Base-by-base conservation (phyloP, 768 basidiomycete genomes). In the Saitozyma podzolica region DNA sequence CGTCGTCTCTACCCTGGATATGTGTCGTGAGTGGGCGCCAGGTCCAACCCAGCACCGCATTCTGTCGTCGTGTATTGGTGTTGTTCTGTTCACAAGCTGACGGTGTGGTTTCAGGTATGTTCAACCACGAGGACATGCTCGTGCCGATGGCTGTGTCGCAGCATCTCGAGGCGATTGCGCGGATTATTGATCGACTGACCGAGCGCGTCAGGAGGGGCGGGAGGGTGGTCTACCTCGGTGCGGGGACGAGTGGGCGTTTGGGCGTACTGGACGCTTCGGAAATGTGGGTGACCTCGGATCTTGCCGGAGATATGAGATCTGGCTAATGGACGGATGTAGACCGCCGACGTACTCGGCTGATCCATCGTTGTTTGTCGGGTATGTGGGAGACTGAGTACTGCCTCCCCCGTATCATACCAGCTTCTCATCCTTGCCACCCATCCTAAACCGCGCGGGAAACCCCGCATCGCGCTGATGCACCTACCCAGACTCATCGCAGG, bases 281-380 rank as follows among this genome's bases (percentile, higher is more conserved):
- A 37, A 52, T 60, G 59, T 53, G 50, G n/a, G 59, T 40, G 10
- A 10, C 17, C 13, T 39, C 10, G 19, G 8, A n/a, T n/a, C 37
- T 19, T 11, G 45, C 13, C 16, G 10, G 16, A 40, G 14, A 13
- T 42, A n/a, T 40, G 54, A 40, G 16, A 29, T 49, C 14, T 39
- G 39, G 41, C 57, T 58, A 47, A 58, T 50, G 40, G 8, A 19
- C 39, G 29, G 29, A 29, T 48, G 42, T 54, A 61, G 60, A 20
- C 60, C 60, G 13, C 60, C 60, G 13, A 61, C 60, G 9, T 61
- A 37, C 54, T 61, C 60, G 8, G 60, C 60, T 9, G 54, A 56
- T 6, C 39, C n/a, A 37, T 54, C 42, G 17, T 29, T 17, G 19
- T 61, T 17, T n/a, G 42, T 61, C 47, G 56, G 56, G 56, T 56